Evolutionary conservation across 164 flowering plant genomes (phyloP).

Genomic region (Saururus chinensis): DNA sequence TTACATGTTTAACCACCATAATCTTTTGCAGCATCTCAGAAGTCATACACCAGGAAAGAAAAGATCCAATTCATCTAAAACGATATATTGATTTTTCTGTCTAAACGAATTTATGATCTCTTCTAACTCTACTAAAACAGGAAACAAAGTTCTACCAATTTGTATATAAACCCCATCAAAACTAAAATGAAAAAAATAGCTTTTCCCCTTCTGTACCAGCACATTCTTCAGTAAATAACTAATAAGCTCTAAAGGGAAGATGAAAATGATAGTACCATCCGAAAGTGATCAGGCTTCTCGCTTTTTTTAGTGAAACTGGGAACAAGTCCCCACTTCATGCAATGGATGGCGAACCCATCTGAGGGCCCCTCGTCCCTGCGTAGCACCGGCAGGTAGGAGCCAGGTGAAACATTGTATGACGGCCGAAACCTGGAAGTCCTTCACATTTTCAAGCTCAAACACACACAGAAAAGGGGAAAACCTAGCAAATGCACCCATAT

Average conservation of each 20-base stretch:
- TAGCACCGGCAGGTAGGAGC: conserved; percentile 62
- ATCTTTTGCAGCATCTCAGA: no score
- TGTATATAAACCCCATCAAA: no score
- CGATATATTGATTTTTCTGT: no score
- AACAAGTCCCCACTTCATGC: conserved; percentile 95
- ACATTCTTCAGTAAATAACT: not conserved
- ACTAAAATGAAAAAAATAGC: no score
- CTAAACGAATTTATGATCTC: no score
- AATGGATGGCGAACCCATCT: conserved; percentile 47
- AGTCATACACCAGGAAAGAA: no score
- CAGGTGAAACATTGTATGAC: conserved; percentile 71
- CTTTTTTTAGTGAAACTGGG: conserved; percentile 87
- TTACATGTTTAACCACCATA: no score
- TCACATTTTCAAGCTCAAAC: not conserved
- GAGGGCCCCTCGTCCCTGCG: conserved; percentile 41
- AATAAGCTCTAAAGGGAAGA: not conserved
- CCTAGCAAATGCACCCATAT: not conserved
- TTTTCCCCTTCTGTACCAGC: not conserved
- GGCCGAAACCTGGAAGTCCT: conserved; percentile 55
- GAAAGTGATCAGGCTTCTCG: conserved; percentile 79
- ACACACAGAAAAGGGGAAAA: no score
- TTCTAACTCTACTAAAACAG: no score
- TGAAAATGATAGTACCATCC: conserved; percentile 46
- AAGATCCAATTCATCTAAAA: no score
- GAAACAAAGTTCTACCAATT: no score